Conservation (phyloP, 75 land plant species). For the Larix kaempferi region DNA sequence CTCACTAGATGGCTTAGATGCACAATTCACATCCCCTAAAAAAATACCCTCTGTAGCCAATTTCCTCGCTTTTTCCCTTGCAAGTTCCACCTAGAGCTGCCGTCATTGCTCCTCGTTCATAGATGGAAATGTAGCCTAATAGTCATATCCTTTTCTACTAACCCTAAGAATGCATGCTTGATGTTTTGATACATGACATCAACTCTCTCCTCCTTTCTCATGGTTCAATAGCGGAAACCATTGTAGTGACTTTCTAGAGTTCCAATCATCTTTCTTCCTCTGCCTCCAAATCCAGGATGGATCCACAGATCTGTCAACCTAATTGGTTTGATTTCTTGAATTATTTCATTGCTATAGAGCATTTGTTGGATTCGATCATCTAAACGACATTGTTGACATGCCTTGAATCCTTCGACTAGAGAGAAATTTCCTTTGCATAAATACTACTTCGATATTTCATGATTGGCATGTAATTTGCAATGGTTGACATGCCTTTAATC, state of each 20-base stretch:
- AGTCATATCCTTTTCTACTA: too few species aligned
- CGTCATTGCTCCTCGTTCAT: constrained; percentile 76
- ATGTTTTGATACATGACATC: constrained; percentile 81
- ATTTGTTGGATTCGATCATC: constrained; percentile 75
- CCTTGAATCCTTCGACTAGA: constrained; percentile 79
- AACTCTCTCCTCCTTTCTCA: constrained; percentile 75
- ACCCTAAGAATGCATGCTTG: constrained; percentile 96
- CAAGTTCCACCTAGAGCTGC: constrained; percentile 90
- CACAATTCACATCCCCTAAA: constrained; percentile 48
- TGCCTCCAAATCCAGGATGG: constrained; percentile 78
- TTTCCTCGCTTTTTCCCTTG: constrained; percentile 70
- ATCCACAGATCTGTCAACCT: constrained; percentile 85
- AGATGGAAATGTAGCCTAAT: too few species aligned
- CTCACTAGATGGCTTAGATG: constrained; percentile 38
- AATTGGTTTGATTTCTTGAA: constrained; percentile 71
- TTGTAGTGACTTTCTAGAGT: constrained; percentile 77
- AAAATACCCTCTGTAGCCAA: constrained; percentile 75
- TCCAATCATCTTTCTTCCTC: constrained; percentile 73
- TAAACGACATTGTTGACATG: constrained; percentile 84
- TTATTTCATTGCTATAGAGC: constrained; percentile 78
- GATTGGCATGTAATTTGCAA: too few species aligned
- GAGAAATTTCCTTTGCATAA: constrained; percentile 86
- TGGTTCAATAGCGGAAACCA: constrained; percentile 81
- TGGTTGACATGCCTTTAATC: too few species aligned
- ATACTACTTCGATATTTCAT: constrained; percentile 63